phyloP scores from a whole-genome alignment of 2,329 filamentous ascomycete species.

The Stemphylium lycopersici region DNA sequence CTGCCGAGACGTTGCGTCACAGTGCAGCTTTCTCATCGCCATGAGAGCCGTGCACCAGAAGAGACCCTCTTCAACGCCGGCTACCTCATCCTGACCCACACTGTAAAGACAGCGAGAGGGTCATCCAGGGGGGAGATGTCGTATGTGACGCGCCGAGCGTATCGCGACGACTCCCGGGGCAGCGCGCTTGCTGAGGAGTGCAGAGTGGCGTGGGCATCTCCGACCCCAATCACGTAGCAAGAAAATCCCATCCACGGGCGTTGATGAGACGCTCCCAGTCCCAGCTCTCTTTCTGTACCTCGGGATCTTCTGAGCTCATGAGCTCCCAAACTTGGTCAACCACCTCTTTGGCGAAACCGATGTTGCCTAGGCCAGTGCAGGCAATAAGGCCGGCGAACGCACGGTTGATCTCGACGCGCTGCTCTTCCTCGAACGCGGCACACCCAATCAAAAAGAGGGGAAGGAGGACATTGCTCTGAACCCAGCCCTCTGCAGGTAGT shows the following conservation, averaged over 20 bases:
- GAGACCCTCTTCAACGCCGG: slow-evolving; percentile 1
- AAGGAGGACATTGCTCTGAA: slow-evolving; percentile 65
- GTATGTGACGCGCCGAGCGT: neutral
- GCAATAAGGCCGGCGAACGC: slow-evolving; percentile 62
- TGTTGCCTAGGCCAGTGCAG: slow-evolving; percentile 65
- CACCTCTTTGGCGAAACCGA: slow-evolving; percentile 61
- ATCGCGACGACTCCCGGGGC: neutral
- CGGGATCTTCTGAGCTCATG: slow-evolving; percentile 63
- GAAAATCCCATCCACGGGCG: slow-evolving; percentile 65
- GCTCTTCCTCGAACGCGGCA: slow-evolving; percentile 62
- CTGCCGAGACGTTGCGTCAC: slow-evolving; percentile 6
- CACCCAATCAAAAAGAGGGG: slow-evolving; percentile 67
- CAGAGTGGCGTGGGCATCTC: neutral
- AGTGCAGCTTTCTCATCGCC: slow-evolving; percentile 7
- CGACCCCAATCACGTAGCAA: slow-evolving; percentile 57
- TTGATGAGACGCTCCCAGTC: slow-evolving; percentile 68
- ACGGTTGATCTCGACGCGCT: slow-evolving; percentile 61
- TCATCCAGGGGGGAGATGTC: neutral
- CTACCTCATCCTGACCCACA: slow-evolving; percentile 4
- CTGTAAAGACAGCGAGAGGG: slow-evolving; percentile 1
- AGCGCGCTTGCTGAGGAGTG: neutral
- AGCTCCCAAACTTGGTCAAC: slow-evolving; percentile 63
- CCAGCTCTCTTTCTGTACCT: slow-evolving; percentile 55
- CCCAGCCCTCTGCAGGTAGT: slow-evolving; percentile 60
- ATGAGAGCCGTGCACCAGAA: slow-evolving; percentile 8